Evolutionary conservation across 495 filamentous ascomycete genomes (phyloP).

Genomic region (Clavariopsis aquatica): DNA sequence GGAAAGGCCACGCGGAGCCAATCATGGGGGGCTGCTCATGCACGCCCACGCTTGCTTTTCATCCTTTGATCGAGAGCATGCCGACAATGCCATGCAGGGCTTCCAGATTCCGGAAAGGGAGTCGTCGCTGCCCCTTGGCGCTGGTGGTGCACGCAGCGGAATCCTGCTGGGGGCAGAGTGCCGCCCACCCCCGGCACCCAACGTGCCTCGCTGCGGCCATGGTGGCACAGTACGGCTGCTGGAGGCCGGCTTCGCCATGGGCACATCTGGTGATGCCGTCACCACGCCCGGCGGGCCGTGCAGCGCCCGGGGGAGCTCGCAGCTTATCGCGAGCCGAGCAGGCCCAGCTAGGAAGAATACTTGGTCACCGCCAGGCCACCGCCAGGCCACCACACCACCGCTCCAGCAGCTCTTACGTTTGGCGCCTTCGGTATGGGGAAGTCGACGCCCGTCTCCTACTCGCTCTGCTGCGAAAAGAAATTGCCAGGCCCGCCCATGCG

Average conservation of each 20-base stretch:
- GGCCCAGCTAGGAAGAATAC: neutral
- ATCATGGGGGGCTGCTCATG: neutral
- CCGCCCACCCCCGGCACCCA: neutral
- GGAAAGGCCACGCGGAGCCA: neutral
- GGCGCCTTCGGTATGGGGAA: neutral
- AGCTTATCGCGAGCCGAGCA: neutral
- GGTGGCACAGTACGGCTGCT: neutral
- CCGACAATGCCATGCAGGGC: neutral
- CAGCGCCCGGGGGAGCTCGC: no score
- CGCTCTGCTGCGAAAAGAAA: neutral
- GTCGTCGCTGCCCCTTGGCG: neutral
- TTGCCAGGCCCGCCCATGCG: neutral
- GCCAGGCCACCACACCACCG: neutral
- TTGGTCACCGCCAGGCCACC: neutral
- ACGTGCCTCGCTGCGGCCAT: no score
- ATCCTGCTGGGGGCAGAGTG: neutral
- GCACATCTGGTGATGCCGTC: neutral
- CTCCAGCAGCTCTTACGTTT: neutral
- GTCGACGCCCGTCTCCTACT: neutral
- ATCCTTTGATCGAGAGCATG: neutral
- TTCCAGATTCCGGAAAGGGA: neutral
- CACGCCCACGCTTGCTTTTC: neutral
- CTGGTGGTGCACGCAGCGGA: neutral
- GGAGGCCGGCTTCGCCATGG: neutral
- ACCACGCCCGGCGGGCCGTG: no score